Evolutionary conservation across 805 yeast genomes (phyloP), one percentile per base, ranked within the genome.

Genomic region (Myxozyma monticola): DNA sequence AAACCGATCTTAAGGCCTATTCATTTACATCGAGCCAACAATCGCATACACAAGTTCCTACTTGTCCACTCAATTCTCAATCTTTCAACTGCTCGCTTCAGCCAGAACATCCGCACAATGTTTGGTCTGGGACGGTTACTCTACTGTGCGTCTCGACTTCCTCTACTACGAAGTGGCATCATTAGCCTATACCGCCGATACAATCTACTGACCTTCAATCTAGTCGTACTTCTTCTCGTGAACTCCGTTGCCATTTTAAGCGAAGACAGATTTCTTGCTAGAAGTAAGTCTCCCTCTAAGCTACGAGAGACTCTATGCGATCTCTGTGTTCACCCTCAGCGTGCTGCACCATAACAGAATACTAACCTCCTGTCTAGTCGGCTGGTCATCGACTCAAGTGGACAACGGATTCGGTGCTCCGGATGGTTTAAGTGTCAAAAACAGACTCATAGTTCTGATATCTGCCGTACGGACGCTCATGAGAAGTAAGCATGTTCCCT

Each of bases 221-320:
- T 20, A 54, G 71, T 69, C 37, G 59, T 62, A 21, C 64, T 72
- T 20, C 65, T 86, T 33, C 68, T 85, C 49, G 77, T 85, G 41
- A 86, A 86, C 65, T 80, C 91, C 0, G 77, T 86, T 25, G 93
- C 93, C 0, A 83, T 86, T 30, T 75, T 86, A 45, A 84, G 85
- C 64, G 95, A 86, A 61, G 93, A 86, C 62, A 71, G 95, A 51
- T 86, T 86, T 62, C 71, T 86, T 51, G 81, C 82, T 61, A 73
- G 95, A 69, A 78, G 76, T 73, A 63, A 49, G 76, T 66, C 17
- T 25, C 21, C 12, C 20, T 3, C 5, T n/a, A n/a, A n/a, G n/a
- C n/a, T n/a, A n/a, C n/a, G n/a, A n/a, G n/a, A n/a, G n/a, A n/a
- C n/a, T n/a, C n/a, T n/a, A n/a, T n/a, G n/a, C n/a, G n/a, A n/a